Base-by-base conservation (phyloP, 305 asterid genomes). In the Fraxinus dipetala region DNA sequence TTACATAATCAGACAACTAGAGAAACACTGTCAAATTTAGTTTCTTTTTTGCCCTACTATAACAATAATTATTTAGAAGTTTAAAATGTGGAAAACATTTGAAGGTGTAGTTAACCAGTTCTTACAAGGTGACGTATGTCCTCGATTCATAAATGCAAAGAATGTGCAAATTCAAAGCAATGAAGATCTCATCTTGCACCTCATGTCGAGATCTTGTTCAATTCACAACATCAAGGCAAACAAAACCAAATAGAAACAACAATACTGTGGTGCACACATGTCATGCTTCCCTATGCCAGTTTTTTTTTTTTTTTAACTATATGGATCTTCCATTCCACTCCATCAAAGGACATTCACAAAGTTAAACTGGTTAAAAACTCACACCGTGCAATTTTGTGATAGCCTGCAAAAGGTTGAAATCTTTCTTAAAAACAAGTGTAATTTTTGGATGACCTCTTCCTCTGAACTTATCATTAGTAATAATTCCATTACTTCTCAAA, bases 271-370 rank as follows among this genome's bases (percentile, higher is more conserved):
- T 67, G 74, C 74, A 67, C 36, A 67, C 74, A 65, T 26, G 20
- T 67, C 38, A 30, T 2, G 74, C 10, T 67, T 67, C 38, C 36
- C 74, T 67, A 28, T 67, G 22, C 74, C 36, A 30, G 38, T 13
- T 22, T n/a, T 51, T 13, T 59, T 54, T n/a, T 6, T 6, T 61
- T 61, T 14, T 54, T n/a, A 6, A 11, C 38, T 13, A 28, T 11
- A 67, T 67, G 74, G 74, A 67, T 67, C 74, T 67, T 67, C 74
- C 36, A 67, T 26, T 67, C 74, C 36, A 67, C 74, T 28, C 36
- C 36, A 67, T 67, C 34, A 63, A 63, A 63, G 32, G 72, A 22
- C 72, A 63, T 63, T 63, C 14, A 14, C 30, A 8, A 24, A 65
- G 72, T 65, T 67, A 67, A 28, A 67, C 20, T 13, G 38, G 36